Base-by-base conservation (phyloP, 164 flowering plant species). In the Nymphaea thermarum region DNA sequence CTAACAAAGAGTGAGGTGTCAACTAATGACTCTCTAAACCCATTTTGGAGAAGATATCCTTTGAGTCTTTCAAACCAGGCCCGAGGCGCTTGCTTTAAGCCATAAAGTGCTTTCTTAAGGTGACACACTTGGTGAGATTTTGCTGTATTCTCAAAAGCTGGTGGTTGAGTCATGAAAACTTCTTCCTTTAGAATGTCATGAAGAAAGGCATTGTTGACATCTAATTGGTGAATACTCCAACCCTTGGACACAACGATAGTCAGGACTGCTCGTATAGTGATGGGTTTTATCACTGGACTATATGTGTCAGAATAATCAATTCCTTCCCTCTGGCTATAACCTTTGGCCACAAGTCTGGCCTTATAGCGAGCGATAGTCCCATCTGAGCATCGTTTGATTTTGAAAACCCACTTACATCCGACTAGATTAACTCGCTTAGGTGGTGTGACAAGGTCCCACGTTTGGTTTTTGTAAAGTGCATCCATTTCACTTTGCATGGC, bases 351-450 rank as follows among this genome's bases (percentile, higher is more conserved):
- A 15, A 60, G 12, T 14, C 70, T 14, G 2, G 70, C 70, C 18
- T 68, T 68, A 53, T 16, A 60, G 15, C 41, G 5, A 1, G 42
- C 15, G 60, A 68, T 60, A 4, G 41, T 53, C 10, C 65, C 53
- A 68, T 68, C 53, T 4, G 70, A 6, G 12, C 44, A 3, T 42
- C n/a, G 1, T 44, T 68, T 68, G 3, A 68, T 61, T 4, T 12
- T 14, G 18, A 42, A 68, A 6, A 68, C 44, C 65, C 65, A 68
- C 18, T 43, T 60, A 61, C 70, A 60, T 14, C 70, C 65, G 42
- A 68, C 51, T 4, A 61, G 3, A 61, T 43, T 61, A 2, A 2
- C 25, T 10, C 10, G n/a, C 3, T 4, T 3, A n/a, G 15, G 16
- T 1, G 6, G 64, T 5, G 65, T 53, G 5, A 68, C 70, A 6